These are phyloP conservation scores for Thinopyrum elongatum DNA, from an alignment of 176 grass and related monocot species.

Conservation along the genomic window DNA sequence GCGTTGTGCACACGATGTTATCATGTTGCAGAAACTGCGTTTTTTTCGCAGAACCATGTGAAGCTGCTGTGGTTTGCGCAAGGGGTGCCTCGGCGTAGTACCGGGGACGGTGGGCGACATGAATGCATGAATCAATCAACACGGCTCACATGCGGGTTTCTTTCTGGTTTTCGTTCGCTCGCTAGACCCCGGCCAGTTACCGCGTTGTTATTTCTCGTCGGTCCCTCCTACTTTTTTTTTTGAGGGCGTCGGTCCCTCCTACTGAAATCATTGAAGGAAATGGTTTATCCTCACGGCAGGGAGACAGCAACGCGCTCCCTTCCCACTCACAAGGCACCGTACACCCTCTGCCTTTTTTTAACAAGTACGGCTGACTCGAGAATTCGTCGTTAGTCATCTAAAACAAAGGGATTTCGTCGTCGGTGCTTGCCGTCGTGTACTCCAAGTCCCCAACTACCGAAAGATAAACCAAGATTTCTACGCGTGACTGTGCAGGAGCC, in stretches of 20 bases:
- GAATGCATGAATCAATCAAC: background rate
- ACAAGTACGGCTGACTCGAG: background rate
- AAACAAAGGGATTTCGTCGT: background rate
- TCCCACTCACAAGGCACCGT: background rate
- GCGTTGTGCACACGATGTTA: background rate
- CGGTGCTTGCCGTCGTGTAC: slow-evolving; percentile 4
- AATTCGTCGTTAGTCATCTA: background rate
- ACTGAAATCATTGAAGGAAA: background rate
- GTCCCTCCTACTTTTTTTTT: background rate
- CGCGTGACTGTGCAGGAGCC: background rate
- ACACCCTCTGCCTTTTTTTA: background rate
- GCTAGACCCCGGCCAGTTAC: background rate
- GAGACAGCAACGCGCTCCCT: background rate
- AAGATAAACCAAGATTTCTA: background rate
- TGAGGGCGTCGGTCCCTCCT: no score
- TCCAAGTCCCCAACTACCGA: background rate
- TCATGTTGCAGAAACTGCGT: background rate
- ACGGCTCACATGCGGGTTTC: background rate
- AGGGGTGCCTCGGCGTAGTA: background rate
- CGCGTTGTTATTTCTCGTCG: background rate
- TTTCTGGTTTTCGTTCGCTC: background rate
- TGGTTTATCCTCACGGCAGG: background rate
- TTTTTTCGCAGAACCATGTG: background rate
- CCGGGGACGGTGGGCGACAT: background rate
- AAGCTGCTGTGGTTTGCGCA: background rate